Evolutionary conservation across 441 rosid species (phyloP).

Genomic region (Gossypium aridum): DNA sequence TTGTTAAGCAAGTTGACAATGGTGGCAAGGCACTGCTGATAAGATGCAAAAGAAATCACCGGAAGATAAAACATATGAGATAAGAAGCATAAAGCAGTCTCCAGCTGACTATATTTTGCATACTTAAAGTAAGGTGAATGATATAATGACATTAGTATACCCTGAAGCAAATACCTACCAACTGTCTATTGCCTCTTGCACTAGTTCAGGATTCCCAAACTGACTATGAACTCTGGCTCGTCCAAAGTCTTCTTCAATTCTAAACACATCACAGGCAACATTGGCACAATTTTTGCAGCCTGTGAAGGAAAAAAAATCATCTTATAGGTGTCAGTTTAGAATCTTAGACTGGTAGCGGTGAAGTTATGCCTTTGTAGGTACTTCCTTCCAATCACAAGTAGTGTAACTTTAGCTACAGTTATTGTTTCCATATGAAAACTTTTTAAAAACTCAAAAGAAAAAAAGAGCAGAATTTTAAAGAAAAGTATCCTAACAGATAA

Average conservation of each 20-base stretch:
- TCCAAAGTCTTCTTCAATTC: constrained; percentile 91
- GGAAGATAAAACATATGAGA: background rate
- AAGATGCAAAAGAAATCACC: background rate
- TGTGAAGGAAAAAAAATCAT: constrained; percentile 14
- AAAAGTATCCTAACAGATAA: background rate
- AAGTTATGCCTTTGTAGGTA: background rate
- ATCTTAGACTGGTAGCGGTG: background rate
- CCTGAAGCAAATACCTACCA: constrained; percentile 43
- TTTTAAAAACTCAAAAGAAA: background rate
- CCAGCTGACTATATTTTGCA: background rate
- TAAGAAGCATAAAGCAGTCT: background rate
- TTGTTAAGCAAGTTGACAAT: background rate
- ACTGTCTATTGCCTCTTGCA: constrained; percentile 83
- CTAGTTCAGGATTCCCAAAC: constrained; percentile 46
- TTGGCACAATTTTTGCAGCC: constrained; percentile 97
- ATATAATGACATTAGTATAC: background rate
- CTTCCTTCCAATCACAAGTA: background rate
- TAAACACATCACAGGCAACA: constrained; percentile 59
- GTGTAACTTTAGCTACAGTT: background rate
- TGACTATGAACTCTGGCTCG: constrained; percentile 84
- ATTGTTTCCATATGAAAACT: background rate
- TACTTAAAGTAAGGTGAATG: background rate
- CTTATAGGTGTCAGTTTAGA: background rate
- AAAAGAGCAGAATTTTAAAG: background rate
- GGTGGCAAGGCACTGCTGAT: background rate